phyloP scores from a whole-genome alignment of 2,329 filamentous ascomycete genomes.

The Pestalotiopsis sp. region DNA sequence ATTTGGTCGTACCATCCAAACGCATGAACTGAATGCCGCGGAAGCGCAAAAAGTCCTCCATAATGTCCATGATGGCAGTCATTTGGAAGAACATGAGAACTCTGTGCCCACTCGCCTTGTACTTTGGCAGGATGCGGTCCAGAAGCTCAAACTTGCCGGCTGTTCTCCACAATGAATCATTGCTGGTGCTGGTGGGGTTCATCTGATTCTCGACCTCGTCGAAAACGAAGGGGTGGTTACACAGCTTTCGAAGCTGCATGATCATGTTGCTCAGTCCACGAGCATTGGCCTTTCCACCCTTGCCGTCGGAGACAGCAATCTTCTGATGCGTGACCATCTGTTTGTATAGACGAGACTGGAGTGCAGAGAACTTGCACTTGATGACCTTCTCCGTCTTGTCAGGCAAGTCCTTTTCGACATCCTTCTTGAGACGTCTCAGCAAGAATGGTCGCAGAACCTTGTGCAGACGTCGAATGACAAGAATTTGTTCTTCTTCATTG shows the following conservation, averaged over 20 bases:
- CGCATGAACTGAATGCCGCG: constrained; percentile 85
- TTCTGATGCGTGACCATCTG: constrained; percentile 97
- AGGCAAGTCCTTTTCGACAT: constrained; percentile 97
- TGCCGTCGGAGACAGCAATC: constrained; percentile 91
- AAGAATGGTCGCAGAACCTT: constrained; percentile 97
- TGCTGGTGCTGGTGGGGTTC: constrained; percentile 86
- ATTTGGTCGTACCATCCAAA: constrained; percentile 95
- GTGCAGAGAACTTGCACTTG: constrained; percentile 96
- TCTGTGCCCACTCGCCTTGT: constrained; percentile 86
- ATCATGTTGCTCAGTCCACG: constrained; percentile 99
- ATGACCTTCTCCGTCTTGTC: constrained; percentile 99
- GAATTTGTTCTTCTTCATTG: constrained; percentile 98
- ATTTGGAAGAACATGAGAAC: constrained; percentile 99
- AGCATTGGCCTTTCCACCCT: constrained; percentile 91
- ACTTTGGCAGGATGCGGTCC: constrained; percentile 91
- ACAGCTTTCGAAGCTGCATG: constrained; percentile 98
- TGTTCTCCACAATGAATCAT: constrained; percentile 93
- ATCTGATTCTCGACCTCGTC: constrained; percentile 98
- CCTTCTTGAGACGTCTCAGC: constrained; percentile 97
- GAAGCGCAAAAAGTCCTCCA: constrained; percentile 95
- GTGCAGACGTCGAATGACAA: constrained; percentile 96
- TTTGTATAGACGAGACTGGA: constrained; percentile 94
- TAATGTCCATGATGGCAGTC: constrained; percentile 99
- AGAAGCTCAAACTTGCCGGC: constrained; percentile 96
- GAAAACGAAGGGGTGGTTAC: constrained; percentile 98